Conservation (phyloP, 768 basidiomycete genomes). For the Termitomyces sp. region DNA sequence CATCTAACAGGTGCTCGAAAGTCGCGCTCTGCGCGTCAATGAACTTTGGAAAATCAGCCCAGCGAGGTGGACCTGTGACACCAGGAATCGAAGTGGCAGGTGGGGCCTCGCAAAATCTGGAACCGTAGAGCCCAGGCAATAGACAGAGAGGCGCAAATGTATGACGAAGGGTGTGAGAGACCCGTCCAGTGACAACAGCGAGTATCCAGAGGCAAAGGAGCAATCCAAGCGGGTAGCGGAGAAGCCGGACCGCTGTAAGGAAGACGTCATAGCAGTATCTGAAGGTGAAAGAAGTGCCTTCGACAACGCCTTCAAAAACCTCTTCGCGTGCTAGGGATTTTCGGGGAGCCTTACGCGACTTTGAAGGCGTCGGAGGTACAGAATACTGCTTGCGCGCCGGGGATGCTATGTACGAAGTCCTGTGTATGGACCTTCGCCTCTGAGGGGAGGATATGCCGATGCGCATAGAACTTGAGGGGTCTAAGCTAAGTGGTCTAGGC, state of each 20-base stretch:
- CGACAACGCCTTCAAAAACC: conserved; percentile 23
- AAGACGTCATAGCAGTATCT: conserved; percentile 46
- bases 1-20: conserved; percentile 59
- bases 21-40: conserved; percentile 54
- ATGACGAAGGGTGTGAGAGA: conserved; percentile 37
- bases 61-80: conserved; percentile 21
- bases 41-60: conserved; percentile 60
- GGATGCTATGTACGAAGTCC: conserved; percentile 17
- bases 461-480: conserved; percentile 10
- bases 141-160: conserved; percentile 56
- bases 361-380: conserved; percentile 4
- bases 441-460: conserved; percentile 18
- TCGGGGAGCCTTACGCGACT: conserved; percentile 6
- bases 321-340: conserved; percentile 19
- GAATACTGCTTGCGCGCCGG: conserved; percentile 14
- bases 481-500: conserved; percentile 5
- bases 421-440: conserved; percentile 21
- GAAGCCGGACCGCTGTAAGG: conserved; percentile 37
- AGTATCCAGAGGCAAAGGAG: conserved; percentile 49
- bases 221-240: conserved; percentile 52
- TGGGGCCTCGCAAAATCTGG: conserved; percentile 32
- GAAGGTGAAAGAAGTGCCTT: conserved; percentile 21
- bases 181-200: conserved; percentile 32
- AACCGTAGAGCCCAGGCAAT: conserved; percentile 52
- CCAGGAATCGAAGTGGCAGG: conserved; percentile 1